Base-by-base conservation (phyloP, 305 asterid genomes). In the Andrographis paniculata region DNA sequence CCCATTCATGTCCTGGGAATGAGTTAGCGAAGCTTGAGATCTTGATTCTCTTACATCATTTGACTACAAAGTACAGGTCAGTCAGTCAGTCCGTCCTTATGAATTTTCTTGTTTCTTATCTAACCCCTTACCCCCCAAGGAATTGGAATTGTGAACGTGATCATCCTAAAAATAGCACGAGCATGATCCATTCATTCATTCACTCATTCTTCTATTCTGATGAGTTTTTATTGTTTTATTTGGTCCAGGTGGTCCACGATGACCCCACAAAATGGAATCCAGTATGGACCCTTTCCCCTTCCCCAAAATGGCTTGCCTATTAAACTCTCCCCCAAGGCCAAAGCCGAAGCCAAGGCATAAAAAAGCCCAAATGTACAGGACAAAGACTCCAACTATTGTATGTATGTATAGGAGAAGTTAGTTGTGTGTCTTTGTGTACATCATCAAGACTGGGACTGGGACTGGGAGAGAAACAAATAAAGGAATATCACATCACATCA, bases 291-390 rank as follows among this genome's bases (percentile, higher is more conserved):
- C 48, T 87, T 87, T 74, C 87, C 95, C 39, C 95, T 87, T 74
- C 96, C 96, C 68, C 85, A 72, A 63, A 78, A 87, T 74, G 96
- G 96, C 38, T 70, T 87, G 73, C 96, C 96, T 50, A 84, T 87
- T 53, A 74, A 56, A 45, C 66, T 87, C 57, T 62, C 75, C 16
- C 82, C 53, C 69, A 84, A 67, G 53, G 38, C 49, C 41, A 68
- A 54, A 58, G 3, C 16, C 1, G 14, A 37, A 5, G 38, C 42
- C 49, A 46, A 39, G 53, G 17, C 42, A 21, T 58, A 22, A 23
- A 56, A 39, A n/a, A n/a, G n/a, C n/a, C n/a, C n/a, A n/a, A n/a
- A n/a, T n/a, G n/a, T 50, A 37, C 37, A 37, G 35, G 12, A 35
- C 52, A 55, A 28, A 28, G 17, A 16, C 40, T 20, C 44, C 31